Base-by-base conservation (phyloP, 331 rosid species). In the Pyrus hybrid region DNA sequence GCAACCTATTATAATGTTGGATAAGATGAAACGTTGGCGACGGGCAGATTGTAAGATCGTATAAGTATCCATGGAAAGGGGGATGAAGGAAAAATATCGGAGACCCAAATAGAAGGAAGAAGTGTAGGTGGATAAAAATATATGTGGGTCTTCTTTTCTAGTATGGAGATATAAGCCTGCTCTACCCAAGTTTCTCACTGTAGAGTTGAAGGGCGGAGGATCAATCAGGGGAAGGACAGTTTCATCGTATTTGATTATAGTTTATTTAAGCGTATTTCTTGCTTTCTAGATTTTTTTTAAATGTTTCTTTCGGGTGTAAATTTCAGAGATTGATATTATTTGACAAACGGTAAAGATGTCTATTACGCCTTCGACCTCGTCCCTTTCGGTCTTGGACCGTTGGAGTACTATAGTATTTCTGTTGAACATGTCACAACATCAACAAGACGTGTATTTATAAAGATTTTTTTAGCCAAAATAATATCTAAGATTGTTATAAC, bases 171-270 rank as follows among this genome's bases (percentile, higher is more conserved):
- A 76, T 43, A 30, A 45, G n/a, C 17, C 41, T 35, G 41, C 41
- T 35, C 11, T 35, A 3, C 73, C 18, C 22, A 67, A 63, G 81
- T 76, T 81, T 67, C 37, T 85, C 80, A 69, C 76, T 83, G 87
- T 83, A 79, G 77, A 77, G 84, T 80, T 81, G 74, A 74, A 84
- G 63, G 33, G 71, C 16, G 33, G 32, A 73, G 76, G 83, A 65
- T 74, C 81, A 76, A 32, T 81, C 77, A 77, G 72, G 70, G 63
- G 54, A 30, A 76, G 80, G 85, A 80, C 83, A 65, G 57, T 77
- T 60, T 64, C 68, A 47, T 80, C 57, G 71, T 63, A 80, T 80
- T 80, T 76, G 56, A 63, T 78, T 74, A 56, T 32, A 43, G 53
- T 73, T n/a, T 69, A 61, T 77, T 62, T 69, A 25, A 58, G 13